A percentile compares a stretch with the other conserved stretches of the same genome.
phyloP scores from a whole-genome alignment of 805 yeast genomes.

The Suhomyces pyralidae region DNA sequence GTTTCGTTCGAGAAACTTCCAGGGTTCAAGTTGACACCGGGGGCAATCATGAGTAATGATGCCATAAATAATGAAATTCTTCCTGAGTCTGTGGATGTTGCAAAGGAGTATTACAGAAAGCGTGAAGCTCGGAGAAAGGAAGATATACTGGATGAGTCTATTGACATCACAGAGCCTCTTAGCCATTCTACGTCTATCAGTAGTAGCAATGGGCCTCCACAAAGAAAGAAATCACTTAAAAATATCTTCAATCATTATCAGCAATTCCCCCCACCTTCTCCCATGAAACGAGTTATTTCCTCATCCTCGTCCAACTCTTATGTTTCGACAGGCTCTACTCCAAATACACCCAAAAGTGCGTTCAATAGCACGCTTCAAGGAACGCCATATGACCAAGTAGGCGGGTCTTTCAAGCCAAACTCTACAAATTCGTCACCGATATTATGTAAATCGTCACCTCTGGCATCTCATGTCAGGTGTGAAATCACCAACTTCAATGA shows the following conservation, averaged over 20 bases:
- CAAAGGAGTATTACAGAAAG: constrained; percentile 7
- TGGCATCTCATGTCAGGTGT: constrained; percentile 19
- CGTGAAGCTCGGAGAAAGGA: background rate
- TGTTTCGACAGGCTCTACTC: background rate
- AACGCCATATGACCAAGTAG: background rate
- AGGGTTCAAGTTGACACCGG: constrained; percentile 18
- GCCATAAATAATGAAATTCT: constrained; percentile 20
- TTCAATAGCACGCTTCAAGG: constrained; percentile 1
- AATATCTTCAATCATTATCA: constrained; percentile 34
- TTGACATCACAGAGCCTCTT: constrained; percentile 5
- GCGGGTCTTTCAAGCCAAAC: background rate
- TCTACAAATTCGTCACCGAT: constrained; percentile 9
- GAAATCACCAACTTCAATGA: constrained; percentile 25
- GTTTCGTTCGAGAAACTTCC: constrained; percentile 23
- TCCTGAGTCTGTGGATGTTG: constrained; percentile 16
- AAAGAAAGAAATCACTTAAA: constrained; percentile 22
- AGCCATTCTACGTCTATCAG: background rate
- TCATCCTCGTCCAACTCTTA: constrained; percentile 8
- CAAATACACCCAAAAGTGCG: constrained; percentile 8
- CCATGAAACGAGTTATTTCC: constrained; percentile 7
- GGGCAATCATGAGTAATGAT: constrained; percentile 14
- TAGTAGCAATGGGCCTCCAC: constrained; percentile 11
- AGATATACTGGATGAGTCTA: background rate
- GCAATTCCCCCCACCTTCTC: constrained; percentile 11
- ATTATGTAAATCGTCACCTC: constrained; percentile 5